These are phyloP conservation scores for Aquilaria sinensis DNA, from an alignment of 345 rosid genomes.

Conservation along the genomic window DNA sequence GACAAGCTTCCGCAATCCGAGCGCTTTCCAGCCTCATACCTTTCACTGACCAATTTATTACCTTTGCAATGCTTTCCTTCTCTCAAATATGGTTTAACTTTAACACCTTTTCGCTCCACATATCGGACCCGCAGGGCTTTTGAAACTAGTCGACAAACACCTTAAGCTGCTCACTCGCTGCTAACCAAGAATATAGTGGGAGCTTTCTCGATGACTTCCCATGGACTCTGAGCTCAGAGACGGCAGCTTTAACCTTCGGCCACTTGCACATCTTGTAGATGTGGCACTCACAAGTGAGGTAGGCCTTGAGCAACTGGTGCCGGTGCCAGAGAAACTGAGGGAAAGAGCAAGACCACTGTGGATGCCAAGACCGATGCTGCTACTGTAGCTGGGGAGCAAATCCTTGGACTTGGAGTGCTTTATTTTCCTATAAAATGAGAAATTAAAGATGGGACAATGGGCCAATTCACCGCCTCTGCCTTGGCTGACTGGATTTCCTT, in stretches of 20 bases:
- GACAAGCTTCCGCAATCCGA: neutral
- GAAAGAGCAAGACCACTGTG: no score
- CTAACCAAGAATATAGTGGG: slow-evolving; percentile 66
- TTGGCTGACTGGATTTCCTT: no score
- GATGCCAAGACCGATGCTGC: no score
- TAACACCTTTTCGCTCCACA: slow-evolving; percentile 72
- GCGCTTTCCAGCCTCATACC: neutral
- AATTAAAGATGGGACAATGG: no score
- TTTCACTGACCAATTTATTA: neutral
- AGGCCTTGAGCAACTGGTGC: slow-evolving; percentile 64
- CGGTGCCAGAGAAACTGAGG: no score
- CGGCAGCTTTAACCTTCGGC: slow-evolving; percentile 82
- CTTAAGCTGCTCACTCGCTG: slow-evolving; percentile 77
- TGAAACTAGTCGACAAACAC: slow-evolving; percentile 88
- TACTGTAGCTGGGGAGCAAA: no score
- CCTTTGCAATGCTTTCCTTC: neutral
- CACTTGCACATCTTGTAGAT: slow-evolving; percentile 91
- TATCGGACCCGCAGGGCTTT: slow-evolving; percentile 78
- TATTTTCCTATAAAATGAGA: no score
- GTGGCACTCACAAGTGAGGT: slow-evolving; percentile 70
- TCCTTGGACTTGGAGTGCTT: no score
- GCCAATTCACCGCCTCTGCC: no score
- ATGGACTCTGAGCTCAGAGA: slow-evolving; percentile 79
- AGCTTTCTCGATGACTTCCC: slow-evolving; percentile 69
- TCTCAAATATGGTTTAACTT: slow-evolving; percentile 48